Base-by-base conservation (phyloP, 1,284 basidiomycete species). In the Singerocomus inundabilis region DNA sequence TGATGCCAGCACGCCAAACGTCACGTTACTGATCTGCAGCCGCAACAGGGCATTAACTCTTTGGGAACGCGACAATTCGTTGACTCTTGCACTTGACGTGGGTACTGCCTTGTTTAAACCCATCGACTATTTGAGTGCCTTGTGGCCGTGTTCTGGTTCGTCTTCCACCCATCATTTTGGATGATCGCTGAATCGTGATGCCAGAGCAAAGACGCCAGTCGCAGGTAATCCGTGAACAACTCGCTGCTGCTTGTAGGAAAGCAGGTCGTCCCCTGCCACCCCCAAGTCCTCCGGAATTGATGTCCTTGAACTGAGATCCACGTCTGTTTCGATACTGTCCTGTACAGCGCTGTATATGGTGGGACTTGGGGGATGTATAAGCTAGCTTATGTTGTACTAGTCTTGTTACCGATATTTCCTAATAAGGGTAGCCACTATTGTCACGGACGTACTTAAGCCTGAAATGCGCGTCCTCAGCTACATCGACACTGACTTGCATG, bases 141-240 rank as follows among this genome's bases (percentile, higher is more conserved):
- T 88, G 35, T 89, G 84, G 82, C 87, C 88, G 0, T 88, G 84
- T 61, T 59, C 70, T 46, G 79, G 84, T 85, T 58, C 55, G 77
- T 63, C 18, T 9, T 38, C 18, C 44, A 13, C 11, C 18, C 32
- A 35, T n/a, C 34, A 21, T 6, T 21, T 21, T 34, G 18, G 33
- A 26, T 15, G 12, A 24, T n/a, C 15, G 21, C 52, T 59, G 42
- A 49, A 9, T 34, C 18, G 12, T 31, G 4, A 9, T 34, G 36
- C 25, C 47, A 86, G 85, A 78, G 53, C 81, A 83, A 73, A 71
- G 77, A 34, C 62, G 63, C 39, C 72, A 75, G 30, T 80, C 80
- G 55, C 65, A 73, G 16, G 59, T 59, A 13, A 67, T 88, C 21
- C 76, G 75, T 21, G 70, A 73, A 48, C 72, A 72, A 41, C 63